These are phyloP conservation scores for Alternaria panax DNA, from an alignment of 2,329 filamentous ascomycete genomes.

Conservation along the genomic window DNA sequence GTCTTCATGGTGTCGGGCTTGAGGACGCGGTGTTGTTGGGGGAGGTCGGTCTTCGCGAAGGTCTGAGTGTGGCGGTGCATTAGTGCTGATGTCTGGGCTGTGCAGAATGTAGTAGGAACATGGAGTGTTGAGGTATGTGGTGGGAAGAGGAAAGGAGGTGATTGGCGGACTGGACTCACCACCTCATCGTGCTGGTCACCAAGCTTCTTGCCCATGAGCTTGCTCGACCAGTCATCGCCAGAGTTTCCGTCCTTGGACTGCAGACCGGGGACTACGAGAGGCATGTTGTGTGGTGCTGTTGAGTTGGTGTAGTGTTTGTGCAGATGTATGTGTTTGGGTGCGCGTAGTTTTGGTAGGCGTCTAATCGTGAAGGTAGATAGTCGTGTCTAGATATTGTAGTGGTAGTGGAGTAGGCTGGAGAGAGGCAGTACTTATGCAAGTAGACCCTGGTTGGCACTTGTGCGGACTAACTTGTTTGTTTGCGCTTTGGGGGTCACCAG, in stretches of 20 bases:
- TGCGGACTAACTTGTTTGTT: conserved; percentile 25
- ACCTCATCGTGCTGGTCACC: conserved; percentile 56
- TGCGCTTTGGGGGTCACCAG: conserved; percentile 16
- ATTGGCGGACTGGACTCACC: conserved; percentile 31
- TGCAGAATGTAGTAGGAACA: background rate
- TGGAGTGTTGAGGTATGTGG: background rate
- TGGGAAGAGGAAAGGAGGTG: conserved; percentile 8
- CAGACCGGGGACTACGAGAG: conserved; percentile 60
- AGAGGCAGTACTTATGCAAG: conserved; percentile 19
- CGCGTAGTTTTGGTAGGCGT: background rate
- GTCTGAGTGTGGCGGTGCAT: conserved; percentile 43
- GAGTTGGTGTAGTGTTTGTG: background rate
- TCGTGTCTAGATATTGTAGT: background rate
- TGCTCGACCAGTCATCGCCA: conserved; percentile 55
- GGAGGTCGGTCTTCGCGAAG: conserved; percentile 59
- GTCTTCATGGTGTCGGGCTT: conserved; percentile 56
- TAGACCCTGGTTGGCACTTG: conserved; percentile 16
- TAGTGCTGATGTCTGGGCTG: background rate
- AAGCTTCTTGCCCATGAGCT: conserved; percentile 61
- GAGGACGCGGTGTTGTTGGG: conserved; percentile 57
- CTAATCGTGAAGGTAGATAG: background rate
- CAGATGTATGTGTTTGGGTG: background rate
- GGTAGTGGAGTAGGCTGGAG: background rate
- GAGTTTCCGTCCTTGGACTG: conserved; percentile 47
- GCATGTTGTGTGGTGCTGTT: conserved; percentile 49